Percentiles rank a stretch among this genome's conserved stretches.
Conservation (phyloP, 2,329 filamentous ascomycete species). For the Cladosporium sp. region DNA sequence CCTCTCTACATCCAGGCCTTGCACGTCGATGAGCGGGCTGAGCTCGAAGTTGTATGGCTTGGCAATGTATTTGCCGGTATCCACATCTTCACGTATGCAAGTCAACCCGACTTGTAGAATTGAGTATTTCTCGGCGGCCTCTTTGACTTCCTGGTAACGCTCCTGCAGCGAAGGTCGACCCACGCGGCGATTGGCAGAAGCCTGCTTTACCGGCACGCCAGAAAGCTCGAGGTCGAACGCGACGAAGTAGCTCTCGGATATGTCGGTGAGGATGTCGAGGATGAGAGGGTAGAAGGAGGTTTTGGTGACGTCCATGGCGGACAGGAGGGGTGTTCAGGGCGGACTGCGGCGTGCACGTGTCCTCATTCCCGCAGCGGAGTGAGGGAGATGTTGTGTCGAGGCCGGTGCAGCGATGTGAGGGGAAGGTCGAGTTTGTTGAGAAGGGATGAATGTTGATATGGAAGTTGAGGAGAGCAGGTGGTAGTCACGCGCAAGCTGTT, state of each 20-base stretch:
- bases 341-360: slow-evolving; percentile 2
- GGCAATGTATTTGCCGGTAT: slow-evolving; percentile 51
- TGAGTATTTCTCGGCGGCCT: slow-evolving; percentile 56
- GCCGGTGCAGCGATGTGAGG: slow-evolving; percentile 49
- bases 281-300: slow-evolving; percentile 45
- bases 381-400: not conserved
- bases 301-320: slow-evolving; percentile 51
- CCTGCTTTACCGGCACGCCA: slow-evolving; percentile 48
- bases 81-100: slow-evolving; percentile 52
- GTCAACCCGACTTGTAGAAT: slow-evolving; percentile 63
- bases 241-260: slow-evolving; percentile 56
- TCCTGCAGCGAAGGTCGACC: slow-evolving; percentile 48
- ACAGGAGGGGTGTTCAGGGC: not conserved
- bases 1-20: slow-evolving; percentile 53
- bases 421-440: slow-evolving; percentile 50
- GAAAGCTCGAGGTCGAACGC: slow-evolving; percentile 62
- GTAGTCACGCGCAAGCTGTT: slow-evolving; percentile 7
- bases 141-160: slow-evolving; percentile 55
- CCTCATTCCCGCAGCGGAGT: slow-evolving; percentile 1
- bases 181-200: slow-evolving; percentile 23
- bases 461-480: slow-evolving; percentile 1
- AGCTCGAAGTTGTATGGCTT: slow-evolving; percentile 61
- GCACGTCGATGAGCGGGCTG: slow-evolving; percentile 47
- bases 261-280: slow-evolving; percentile 50
- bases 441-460: not conserved